Percentiles rank a stretch among this genome's conserved stretches.
Evolutionary conservation across 129 eudicot species (phyloP).

Genomic region (Pulicaria dysenterica): DNA sequence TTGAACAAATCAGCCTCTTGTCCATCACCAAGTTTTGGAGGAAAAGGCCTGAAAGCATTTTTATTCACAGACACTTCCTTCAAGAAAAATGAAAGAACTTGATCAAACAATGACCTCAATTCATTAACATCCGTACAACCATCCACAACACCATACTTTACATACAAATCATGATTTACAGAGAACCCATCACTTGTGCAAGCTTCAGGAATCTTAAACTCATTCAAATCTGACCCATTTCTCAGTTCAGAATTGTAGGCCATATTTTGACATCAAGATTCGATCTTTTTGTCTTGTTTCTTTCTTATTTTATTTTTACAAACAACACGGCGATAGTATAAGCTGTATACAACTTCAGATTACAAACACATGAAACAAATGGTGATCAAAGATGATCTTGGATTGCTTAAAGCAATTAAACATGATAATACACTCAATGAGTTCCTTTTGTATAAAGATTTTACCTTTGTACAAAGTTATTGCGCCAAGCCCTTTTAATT

Average conservation of each 20-base stretch:
- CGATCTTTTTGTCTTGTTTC: background rate
- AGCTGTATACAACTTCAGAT: conserved; percentile 17
- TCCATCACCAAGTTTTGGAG: conserved; percentile 72
- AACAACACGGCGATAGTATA: conserved; percentile 22
- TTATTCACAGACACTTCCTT: conserved; percentile 50
- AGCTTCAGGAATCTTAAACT: conserved; percentile 33
- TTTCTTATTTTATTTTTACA: conserved; percentile 15
- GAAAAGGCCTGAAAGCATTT: conserved; percentile 53
- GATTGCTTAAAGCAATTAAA: background rate
- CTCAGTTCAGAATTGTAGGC: conserved; percentile 47
- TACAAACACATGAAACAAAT: conserved; percentile 4
- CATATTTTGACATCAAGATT: conserved; percentile 52
- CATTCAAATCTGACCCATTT: conserved; percentile 42
- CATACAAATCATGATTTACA: conserved; percentile 38
- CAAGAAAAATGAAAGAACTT: conserved; percentile 57
- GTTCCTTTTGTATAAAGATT: conserved; percentile 17
- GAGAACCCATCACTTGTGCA: conserved; percentile 28
- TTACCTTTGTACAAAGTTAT: conserved; percentile 38
- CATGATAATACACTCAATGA: conserved; percentile 22
- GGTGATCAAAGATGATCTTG: conserved; percentile 30
- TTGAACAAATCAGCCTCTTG: conserved; percentile 65
- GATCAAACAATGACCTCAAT: conserved; percentile 67
- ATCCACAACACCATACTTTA: conserved; percentile 35
- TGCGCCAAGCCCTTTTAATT: conserved; percentile 34
- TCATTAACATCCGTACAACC: conserved; percentile 42